Conservation (phyloP, 805 yeast species). For the Lipomyces sp. region DNA sequence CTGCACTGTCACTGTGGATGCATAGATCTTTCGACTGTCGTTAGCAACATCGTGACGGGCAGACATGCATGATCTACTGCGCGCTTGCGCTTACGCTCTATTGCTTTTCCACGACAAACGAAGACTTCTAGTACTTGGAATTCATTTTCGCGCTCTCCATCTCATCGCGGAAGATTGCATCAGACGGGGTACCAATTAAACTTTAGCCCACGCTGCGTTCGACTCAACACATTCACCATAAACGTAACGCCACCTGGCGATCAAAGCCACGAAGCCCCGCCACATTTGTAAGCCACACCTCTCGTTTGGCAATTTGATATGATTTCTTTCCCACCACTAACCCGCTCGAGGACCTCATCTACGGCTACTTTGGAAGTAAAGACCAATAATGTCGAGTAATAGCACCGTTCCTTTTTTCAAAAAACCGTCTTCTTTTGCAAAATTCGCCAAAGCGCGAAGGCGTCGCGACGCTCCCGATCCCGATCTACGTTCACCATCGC, state of each 20-base stretch:
- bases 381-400: slow-evolving; percentile 15
- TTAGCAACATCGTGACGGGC: slow-evolving; percentile 13
- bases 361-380: not conserved
- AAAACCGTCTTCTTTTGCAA: slow-evolving; percentile 19
- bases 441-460: slow-evolving; percentile 23
- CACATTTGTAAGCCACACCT: slow-evolving; percentile 12
- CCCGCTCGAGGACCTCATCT: not conserved
- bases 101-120: too few species aligned
- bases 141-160: too few species aligned
- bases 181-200: too few species aligned
- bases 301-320: too few species aligned
- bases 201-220: too few species aligned
- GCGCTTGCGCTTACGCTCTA: too few species aligned
- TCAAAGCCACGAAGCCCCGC: not conserved
- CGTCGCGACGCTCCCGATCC: not conserved
- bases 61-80: slow-evolving; percentile 20
- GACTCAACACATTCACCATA: too few species aligned
- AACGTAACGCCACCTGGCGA: too few species aligned
- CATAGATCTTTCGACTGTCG: slow-evolving; percentile 15
- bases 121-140: too few species aligned
- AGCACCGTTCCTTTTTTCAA: slow-evolving; percentile 25
- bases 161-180: too few species aligned
- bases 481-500: not conserved
- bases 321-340: not conserved
- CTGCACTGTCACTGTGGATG: slow-evolving; percentile 8